phyloP scores from a whole-genome alignment of 2,329 filamentous ascomycete genomes.

The Didymella lethalis region DNA sequence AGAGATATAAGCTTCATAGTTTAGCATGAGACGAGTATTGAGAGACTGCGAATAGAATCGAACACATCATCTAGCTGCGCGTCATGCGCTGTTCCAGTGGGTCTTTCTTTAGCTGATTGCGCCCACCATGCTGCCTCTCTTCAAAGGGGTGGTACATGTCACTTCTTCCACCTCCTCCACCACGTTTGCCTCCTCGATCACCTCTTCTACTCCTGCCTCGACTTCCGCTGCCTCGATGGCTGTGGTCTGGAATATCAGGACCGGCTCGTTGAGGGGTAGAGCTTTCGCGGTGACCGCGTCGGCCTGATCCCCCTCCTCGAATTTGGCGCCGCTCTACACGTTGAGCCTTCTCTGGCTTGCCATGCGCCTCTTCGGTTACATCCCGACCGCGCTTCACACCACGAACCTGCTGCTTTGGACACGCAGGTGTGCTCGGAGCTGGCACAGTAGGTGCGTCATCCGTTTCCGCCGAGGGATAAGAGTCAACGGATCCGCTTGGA shows the following conservation, averaged over 20 bases:
- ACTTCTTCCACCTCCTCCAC: not conserved
- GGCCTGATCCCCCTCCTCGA: not conserved
- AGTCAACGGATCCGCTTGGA: not conserved
- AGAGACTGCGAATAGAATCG: no score
- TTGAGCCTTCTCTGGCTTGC: not conserved
- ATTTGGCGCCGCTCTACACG: not conserved
- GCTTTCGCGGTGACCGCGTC: not conserved
- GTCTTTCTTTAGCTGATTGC: not conserved
- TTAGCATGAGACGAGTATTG: not conserved
- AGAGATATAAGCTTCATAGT: no score
- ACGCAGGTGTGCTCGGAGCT: not conserved
- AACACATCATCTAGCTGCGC: not conserved
- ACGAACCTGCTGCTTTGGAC: not conserved
- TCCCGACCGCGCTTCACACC: not conserved
- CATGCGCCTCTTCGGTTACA: not conserved
- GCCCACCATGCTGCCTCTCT: not conserved
- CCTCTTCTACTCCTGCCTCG: not conserved
- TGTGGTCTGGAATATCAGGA: not conserved
- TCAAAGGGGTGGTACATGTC: not conserved
- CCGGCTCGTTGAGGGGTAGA: not conserved
- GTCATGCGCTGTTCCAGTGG: not conserved
- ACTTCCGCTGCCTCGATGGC: not conserved
- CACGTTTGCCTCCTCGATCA: not conserved
- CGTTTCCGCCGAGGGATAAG: no score
- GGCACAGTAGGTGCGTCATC: not conserved